Percentiles rank a stretch among this genome's conserved stretches.
Conservation (phyloP, 441 rosid species). For the Jatropha podagrica region DNA sequence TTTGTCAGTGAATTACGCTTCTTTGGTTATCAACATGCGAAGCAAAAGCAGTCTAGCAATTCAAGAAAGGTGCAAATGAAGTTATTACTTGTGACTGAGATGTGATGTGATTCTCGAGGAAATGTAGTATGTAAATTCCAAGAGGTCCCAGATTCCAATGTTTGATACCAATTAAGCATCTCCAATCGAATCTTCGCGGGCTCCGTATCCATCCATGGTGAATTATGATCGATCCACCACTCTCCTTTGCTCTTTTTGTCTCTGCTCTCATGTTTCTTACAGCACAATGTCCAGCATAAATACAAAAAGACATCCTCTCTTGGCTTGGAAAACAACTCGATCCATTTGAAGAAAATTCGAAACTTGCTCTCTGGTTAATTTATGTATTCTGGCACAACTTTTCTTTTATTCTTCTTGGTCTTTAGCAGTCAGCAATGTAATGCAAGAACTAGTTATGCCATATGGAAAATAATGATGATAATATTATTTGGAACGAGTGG, state of each 20-base stretch:
- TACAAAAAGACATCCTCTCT: not conserved
- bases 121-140: not conserved
- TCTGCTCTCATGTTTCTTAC: not conserved
- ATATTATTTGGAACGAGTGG: not conserved
- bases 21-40: not conserved
- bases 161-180: slow-evolving; percentile 2
- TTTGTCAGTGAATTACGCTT: not conserved
- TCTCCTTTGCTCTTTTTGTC: not conserved
- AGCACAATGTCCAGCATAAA: too few relatives aligned
- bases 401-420: not conserved
- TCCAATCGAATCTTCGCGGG: slow-evolving; percentile 15
- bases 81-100: slow-evolving; percentile 5
- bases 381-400: not conserved
- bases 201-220: not conserved
- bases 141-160: slow-evolving; percentile 18
- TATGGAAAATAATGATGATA: not conserved
- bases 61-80: not conserved
- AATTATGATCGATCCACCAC: not conserved
- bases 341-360: not conserved
- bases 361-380: slow-evolving; percentile 7
- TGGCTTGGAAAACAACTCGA: not conserved
- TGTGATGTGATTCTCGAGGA: slow-evolving; percentile 17
- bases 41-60: not conserved
- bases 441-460: not conserved
- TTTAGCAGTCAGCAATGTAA: not conserved